Evolutionary conservation across 169 alveolate genomes (phyloP).

Genomic region (Cryptosporidium xiaoi): DNA sequence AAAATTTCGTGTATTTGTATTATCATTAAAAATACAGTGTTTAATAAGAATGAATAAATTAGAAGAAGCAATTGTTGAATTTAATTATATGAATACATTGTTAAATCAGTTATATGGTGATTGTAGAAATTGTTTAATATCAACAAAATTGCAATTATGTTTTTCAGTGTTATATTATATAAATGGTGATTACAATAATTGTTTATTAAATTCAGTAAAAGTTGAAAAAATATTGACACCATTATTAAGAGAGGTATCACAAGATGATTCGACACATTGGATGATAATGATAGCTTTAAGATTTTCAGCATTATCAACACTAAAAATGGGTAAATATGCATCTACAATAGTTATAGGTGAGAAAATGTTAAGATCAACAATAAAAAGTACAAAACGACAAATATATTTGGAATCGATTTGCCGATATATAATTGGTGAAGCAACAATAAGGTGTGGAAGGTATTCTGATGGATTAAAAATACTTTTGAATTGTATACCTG

Average conservation of each 20-base stretch:
- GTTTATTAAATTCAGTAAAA: slow-evolving; percentile 26
- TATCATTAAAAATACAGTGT: slow-evolving; percentile 53
- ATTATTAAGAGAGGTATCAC: slow-evolving; percentile 46
- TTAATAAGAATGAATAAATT: slow-evolving; percentile 40
- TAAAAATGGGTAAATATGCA: slow-evolving; percentile 56
- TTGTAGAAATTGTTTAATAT: slow-evolving; percentile 32
- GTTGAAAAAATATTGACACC: slow-evolving; percentile 48
- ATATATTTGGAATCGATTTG: slow-evolving; percentile 61
- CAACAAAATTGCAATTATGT: slow-evolving; percentile 46
- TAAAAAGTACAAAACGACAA: slow-evolving; percentile 45
- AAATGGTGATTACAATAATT: slow-evolving; percentile 43
- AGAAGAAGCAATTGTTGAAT: slow-evolving; percentile 55
- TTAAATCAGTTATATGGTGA: slow-evolving; percentile 55
- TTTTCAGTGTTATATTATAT: slow-evolving; percentile 46
- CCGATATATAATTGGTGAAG: slow-evolving; percentile 72
- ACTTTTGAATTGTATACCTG: slow-evolving; percentile 55
- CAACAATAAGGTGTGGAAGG: slow-evolving; percentile 70
- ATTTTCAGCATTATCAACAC: slow-evolving; percentile 58
- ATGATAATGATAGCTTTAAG: slow-evolving; percentile 53
- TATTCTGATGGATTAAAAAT: slow-evolving; percentile 59
- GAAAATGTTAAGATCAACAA: slow-evolving; percentile 67
- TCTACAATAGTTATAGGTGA: slow-evolving; percentile 60
- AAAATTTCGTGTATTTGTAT: slow-evolving; percentile 24
- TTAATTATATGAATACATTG: slow-evolving; percentile 43
- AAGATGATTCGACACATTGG: slow-evolving; percentile 64